A percentile compares a stretch with the other conserved stretches of the same genome.
Evolutionary conservation across 352 stramenopile genomes (phyloP).

Genomic region (Phytopythium ostracodes): DNA sequence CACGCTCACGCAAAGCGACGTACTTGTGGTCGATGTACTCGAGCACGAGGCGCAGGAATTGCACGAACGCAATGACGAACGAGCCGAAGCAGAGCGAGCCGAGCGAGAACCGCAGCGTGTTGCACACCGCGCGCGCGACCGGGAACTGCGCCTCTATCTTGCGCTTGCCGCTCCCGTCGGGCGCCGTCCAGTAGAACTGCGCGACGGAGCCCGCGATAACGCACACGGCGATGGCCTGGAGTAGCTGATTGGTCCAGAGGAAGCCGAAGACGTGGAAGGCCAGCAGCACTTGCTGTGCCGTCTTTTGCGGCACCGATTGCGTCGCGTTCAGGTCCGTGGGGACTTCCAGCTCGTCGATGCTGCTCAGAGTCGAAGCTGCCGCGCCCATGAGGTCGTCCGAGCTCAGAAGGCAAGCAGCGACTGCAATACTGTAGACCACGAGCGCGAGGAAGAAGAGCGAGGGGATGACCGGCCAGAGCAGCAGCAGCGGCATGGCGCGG

Average conservation of each 20-base stretch:
- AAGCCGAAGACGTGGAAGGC: slow-evolving; percentile 93
- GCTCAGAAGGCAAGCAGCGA: slow-evolving; percentile 59
- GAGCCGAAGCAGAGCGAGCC: slow-evolving; percentile 96
- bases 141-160: slow-evolving; percentile 55
- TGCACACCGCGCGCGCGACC: slow-evolving; percentile 48
- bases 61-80: slow-evolving; percentile 96
- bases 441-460: slow-evolving; percentile 50
- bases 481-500: slow-evolving; percentile 47
- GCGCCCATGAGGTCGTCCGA: slow-evolving; percentile 36
- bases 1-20: slow-evolving; percentile 13
- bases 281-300: slow-evolving; percentile 50
- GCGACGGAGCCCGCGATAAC: slow-evolving; percentile 88
- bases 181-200: slow-evolving; percentile 91
- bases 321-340: slow-evolving; percentile 24
- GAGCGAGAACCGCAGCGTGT: slow-evolving; percentile 87
- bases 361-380: not conserved
- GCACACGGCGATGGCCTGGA: slow-evolving; percentile 94
- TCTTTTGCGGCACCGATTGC: slow-evolving; percentile 32
- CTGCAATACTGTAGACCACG: slow-evolving; percentile 48
- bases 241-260: slow-evolving; percentile 96
- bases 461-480: slow-evolving; percentile 57
- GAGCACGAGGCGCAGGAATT: slow-evolving; percentile 92
- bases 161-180: slow-evolving; percentile 26
- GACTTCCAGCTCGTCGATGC: not conserved
- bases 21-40: slow-evolving; percentile 94